Base-by-base conservation (phyloP, 768 basidiomycete species). In the Asterophora parasitica region DNA sequence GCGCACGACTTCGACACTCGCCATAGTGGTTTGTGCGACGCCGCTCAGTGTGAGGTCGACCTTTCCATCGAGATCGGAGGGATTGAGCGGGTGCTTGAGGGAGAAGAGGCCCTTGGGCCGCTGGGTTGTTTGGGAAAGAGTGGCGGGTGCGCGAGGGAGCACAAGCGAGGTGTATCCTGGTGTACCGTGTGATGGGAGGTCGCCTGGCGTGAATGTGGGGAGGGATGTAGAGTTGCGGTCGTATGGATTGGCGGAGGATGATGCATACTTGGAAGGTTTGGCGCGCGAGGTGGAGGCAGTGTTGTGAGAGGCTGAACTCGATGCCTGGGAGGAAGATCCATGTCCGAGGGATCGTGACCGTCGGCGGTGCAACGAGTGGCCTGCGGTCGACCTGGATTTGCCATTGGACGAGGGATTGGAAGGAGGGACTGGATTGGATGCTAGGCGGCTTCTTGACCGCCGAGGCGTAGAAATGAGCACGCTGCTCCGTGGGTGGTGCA, bases 1-100 rank as follows among this genome's bases (percentile, higher is more conserved):
- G 31, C 74, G 72, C 13, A 87, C 79, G 27, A 90, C 78, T 58
- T 90, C 87, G 34, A 95, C 81, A 42, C 82, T 90, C 12, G 87
- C 85, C 92, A 96, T 94, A 4, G 87, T 91, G 5, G 83, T 84
- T 61, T 90, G 87, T 6, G 91, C 92, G 9, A 90, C 68, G 3
- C 92, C 90, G 13, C 82, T 77, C 9, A 76, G 74, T 1, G 88
- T 83, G 35, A 92, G 69, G 64, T 95, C 89, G 12, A 92, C 66
- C 40, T 73, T 77, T 2, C 82, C 76, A 42, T 76, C 69, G 2
- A 61, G 58, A 11, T 68, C 65, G 0, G 65, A 46, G 5, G 47
- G 50, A 7, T 52, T 12, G 20, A 17, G 31, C 7, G 42, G 13
- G 16, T 44, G 44, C 9, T 40, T 52, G 11, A 44, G 17, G 15